These are phyloP conservation scores for Ganoderma meredithae DNA, from an alignment of 1,284 basidiomycete species.

Conservation along the genomic window DNA sequence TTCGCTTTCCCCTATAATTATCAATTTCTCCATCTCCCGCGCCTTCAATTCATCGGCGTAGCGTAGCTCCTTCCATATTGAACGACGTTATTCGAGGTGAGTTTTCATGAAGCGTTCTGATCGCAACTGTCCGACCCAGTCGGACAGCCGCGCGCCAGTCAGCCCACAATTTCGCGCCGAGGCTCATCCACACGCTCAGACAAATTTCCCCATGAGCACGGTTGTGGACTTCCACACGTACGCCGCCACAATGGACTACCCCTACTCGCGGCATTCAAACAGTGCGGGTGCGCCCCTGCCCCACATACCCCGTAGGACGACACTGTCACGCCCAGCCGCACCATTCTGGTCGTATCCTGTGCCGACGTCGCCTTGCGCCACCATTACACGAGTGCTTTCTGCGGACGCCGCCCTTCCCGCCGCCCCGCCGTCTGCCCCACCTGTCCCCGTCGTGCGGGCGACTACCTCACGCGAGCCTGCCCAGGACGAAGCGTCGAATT, in stretches of 20 bases:
- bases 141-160: conserved; percentile 20
- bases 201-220: conserved; percentile 30
- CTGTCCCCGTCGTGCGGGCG: conserved; percentile 41
- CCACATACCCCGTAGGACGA: conserved; percentile 56
- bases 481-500: conserved; percentile 28
- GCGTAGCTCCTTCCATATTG: conserved; percentile 14
- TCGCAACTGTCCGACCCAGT: neutral
- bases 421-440: conserved; percentile 29
- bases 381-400: conserved; percentile 31
- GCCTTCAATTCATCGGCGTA: conserved; percentile 23
- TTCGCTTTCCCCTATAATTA: conserved; percentile 33
- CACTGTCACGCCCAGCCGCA: conserved; percentile 43
- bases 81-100: conserved; percentile 32
- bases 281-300: conserved; percentile 62
- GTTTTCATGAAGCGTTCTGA: conserved; percentile 4
- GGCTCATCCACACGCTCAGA: conserved; percentile 22
- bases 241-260: conserved; percentile 36
- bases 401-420: conserved; percentile 33
- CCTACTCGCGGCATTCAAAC: conserved; percentile 55
- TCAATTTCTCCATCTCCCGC: conserved; percentile 22
- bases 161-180: conserved; percentile 15
- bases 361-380: conserved; percentile 27
- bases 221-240: conserved; percentile 30
- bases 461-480: conserved; percentile 33
- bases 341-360: conserved; percentile 13